Base-by-base conservation (phyloP, 805 yeast genomes). In the Ogataea methylovora region DNA sequence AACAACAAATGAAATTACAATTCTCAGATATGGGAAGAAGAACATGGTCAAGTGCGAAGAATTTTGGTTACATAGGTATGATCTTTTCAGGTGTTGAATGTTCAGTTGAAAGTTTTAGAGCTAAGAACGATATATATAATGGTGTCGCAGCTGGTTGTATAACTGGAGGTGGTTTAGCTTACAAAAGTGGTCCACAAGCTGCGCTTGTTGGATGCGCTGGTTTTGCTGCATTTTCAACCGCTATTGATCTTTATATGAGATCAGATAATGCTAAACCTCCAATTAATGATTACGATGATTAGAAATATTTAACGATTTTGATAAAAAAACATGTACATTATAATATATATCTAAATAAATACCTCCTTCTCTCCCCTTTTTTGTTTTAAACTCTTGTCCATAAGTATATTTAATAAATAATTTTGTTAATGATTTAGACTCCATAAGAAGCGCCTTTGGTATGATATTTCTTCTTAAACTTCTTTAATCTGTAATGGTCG, bases 151-250 rank as follows among this genome's bases (percentile, higher is more conserved):
- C 97, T 4, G 98, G 98, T 2, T 92, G 97, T 61, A 66, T 90
- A 24, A 92, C 98, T 1, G 98, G 98, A 29, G 98, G 95, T 23
- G 97, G 95, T 0, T 69, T 92, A 34, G 94, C 97, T 2, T 71
- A 84, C 46, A 85, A 83, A 53, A 76, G 92, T 31, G 98, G 98
- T 1, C 98, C 98, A 1, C 87, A 80, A 48, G 94, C 95, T 20
- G 92, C 95, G 0, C 48, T 78, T 18, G 56, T 88, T 38, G 98
- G 98, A 1, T 92, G 97, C 67, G 96, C 94, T 19, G 98, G 97
- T 8, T 92, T 92, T 64, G 97, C 97, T 3, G 95, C 92, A 7
- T 92, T 92, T 57, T 81, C 94, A 36, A 79, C 86, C 4, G 95
- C 94, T 6, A 76, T 88, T 39, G 96, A 88, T 54, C 55, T 83